Conservation (phyloP, 805 yeast genomes). For the Blastobotrys mokoenaii region DNA sequence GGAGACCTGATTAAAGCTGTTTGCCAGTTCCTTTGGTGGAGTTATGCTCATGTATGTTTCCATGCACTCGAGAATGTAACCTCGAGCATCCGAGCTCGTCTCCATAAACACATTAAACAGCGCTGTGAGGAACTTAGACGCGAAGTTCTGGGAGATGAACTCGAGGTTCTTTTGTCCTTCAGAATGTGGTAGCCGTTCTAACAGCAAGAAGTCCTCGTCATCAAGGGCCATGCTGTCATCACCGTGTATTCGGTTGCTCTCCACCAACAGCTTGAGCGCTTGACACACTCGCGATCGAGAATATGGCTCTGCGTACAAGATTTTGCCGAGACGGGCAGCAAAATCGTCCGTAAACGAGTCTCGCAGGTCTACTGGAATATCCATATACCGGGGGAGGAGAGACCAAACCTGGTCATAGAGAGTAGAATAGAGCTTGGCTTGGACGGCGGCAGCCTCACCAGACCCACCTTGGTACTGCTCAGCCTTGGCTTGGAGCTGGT, state of each 20-base stretch:
- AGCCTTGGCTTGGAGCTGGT: conserved; percentile 20
- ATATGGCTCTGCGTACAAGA: conserved; percentile 65
- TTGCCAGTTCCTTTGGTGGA: conserved; percentile 53
- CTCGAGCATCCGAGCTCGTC: conserved; percentile 75
- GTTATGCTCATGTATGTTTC: conserved; percentile 71
- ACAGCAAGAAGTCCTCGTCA: conserved; percentile 49
- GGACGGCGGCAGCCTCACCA: conserved; percentile 40
- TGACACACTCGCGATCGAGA: conserved; percentile 79
- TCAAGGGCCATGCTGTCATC: conserved; percentile 54
- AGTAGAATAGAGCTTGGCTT: conserved; percentile 72
- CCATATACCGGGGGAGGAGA: conserved; percentile 79
- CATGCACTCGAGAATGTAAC: conserved; percentile 77
- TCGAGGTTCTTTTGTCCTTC: conserved; percentile 50
- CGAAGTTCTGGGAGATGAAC: conserved; percentile 44
- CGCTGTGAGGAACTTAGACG: conserved; percentile 75
- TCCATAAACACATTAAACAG: conserved; percentile 89
- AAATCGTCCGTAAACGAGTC: conserved; percentile 62
- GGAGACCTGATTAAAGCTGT: conserved; percentile 81
- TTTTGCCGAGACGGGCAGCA: conserved; percentile 66
- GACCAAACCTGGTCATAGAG: conserved; percentile 91
- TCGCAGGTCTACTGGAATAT: conserved; percentile 68
- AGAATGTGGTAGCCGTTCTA: conserved; percentile 50
- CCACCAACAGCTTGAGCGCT: conserved; percentile 68
- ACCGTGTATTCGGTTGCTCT: conserved; percentile 43
- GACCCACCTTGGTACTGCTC: conserved; percentile 17